Conservation (phyloP, 2,329 filamentous ascomycete genomes). For the Ophiostoma angusticollis region DNA sequence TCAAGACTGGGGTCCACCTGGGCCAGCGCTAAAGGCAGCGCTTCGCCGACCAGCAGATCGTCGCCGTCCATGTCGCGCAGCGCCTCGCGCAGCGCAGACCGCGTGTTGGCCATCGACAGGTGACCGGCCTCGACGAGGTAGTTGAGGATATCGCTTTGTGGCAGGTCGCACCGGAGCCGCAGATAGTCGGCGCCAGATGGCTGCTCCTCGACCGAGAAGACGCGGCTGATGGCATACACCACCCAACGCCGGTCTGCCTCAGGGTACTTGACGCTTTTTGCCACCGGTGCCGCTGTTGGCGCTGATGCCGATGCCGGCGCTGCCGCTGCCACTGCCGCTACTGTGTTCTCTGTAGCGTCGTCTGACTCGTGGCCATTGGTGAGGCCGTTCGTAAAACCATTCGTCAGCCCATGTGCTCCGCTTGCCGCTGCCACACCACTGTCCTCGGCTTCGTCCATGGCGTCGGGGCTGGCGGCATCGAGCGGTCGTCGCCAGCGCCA, state of each 20-base stretch:
- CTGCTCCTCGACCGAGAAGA: constrained; percentile 26
- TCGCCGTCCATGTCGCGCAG: constrained; percentile 28
- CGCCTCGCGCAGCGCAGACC: constrained; percentile 41
- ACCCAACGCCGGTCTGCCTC: constrained; percentile 54
- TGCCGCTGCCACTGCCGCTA: not conserved
- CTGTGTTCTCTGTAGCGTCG: not conserved
- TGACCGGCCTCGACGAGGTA: constrained; percentile 50
- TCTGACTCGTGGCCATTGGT: not conserved
- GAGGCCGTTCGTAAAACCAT: constrained; percentile 1
- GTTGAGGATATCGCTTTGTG: constrained; percentile 41
- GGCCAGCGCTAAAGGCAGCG: constrained; percentile 49
- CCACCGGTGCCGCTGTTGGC: not conserved
- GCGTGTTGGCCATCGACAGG: constrained; percentile 45
- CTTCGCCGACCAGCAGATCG: constrained; percentile 40
- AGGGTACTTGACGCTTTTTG: constrained; percentile 28
- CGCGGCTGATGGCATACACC: constrained; percentile 47
- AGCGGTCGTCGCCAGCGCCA: constrained; percentile 18
- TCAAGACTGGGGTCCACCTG: constrained; percentile 57
- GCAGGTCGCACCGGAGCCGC: constrained; percentile 26
- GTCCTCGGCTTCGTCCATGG: constrained; percentile 12
- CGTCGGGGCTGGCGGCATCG: constrained; percentile 6
- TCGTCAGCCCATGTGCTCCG: not conserved
- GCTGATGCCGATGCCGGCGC: not conserved
- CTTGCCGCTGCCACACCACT: constrained; percentile 1
- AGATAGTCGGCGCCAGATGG: constrained; percentile 17